Base-by-base conservation (phyloP, 805 yeast genomes). In the Metschnikowia lunata region DNA sequence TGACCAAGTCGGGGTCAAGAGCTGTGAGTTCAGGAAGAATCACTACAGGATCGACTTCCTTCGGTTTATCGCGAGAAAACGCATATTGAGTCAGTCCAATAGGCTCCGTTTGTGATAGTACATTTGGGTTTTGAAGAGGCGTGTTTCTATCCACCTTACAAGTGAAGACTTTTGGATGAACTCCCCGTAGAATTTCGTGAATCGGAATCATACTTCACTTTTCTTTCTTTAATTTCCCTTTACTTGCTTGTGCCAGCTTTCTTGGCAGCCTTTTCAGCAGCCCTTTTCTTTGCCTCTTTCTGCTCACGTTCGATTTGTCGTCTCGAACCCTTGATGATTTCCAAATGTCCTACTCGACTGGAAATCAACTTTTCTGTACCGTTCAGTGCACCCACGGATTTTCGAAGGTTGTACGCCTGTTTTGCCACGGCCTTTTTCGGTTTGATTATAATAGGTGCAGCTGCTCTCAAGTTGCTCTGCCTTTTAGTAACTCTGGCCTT, bases 311-410 rank as follows among this genome's bases (percentile, higher is more conserved):
- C 96, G 13, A 87, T 47, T 56, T 85, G 80, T 67, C 95, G 80
- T 71, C 97, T 81, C 7, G 93, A 82, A 12, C 99, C 99, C 64
- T 87, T 89, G 51, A 91, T 70, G 33, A 91, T 62, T 67, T 91
- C 99, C 57, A 91, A 74, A 64, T 91, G 98, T 26, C 99, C 99
- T 7, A 91, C 97, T 62, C 91, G 78, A 45, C 95, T 75, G 1
- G 97, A 83, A 54, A 91, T 80, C 45, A 88, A 73, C 67, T 80
- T 88, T 66, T 91, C 99, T 3, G 98, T 91, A 9, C 57, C 57
- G 37, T 42, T 44, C 50, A 47, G 51, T 30, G 54, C 39, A 18
- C 56, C 54, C 27, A 50, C 55, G 34, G 78, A 72, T 61, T 82
- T 83, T 40, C 75, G 69, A 46, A 85, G 67, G 54, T 79, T 79